Evolutionary conservation across 2,329 filamentous ascomycete genomes (phyloP).

Genomic region (Penicillium sp.): DNA sequence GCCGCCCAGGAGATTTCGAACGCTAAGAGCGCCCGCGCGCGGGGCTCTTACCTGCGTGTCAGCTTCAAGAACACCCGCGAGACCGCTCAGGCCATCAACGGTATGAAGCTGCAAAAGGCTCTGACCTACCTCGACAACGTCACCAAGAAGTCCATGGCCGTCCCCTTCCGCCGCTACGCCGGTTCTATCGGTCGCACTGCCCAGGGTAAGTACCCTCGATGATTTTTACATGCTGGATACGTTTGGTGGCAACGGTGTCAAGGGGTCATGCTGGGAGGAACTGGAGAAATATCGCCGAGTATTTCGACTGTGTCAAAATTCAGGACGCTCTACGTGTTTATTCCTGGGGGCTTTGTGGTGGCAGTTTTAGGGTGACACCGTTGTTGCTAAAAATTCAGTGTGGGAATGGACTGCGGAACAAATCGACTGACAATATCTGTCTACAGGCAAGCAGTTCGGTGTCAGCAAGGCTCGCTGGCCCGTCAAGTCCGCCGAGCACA

Average conservation of each 20-base stretch:
- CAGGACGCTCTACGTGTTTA: not conserved
- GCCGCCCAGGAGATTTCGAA: slow-evolving; percentile 80
- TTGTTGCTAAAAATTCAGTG: slow-evolving; percentile 12
- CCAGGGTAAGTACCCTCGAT: slow-evolving; percentile 71
- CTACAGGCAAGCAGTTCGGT: slow-evolving; percentile 93
- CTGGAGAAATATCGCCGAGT: slow-evolving; percentile 3
- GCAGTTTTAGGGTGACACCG: slow-evolving; percentile 11
- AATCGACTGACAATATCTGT: slow-evolving; percentile 17
- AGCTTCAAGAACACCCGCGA: slow-evolving; percentile 99
- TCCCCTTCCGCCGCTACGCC: slow-evolving; percentile 97
- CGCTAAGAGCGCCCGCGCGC: slow-evolving; percentile 93
- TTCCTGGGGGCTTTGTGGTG: not conserved
- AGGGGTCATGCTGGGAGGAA: not conserved
- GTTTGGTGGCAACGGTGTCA: slow-evolving; percentile 12
- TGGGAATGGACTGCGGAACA: slow-evolving; percentile 2
- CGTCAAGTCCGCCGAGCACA: slow-evolving; percentile 97
- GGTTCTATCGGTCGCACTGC: slow-evolving; percentile 92
- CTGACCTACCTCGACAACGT: slow-evolving; percentile 98
- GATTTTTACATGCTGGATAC: slow-evolving; percentile 11
- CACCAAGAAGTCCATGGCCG: slow-evolving; percentile 91
- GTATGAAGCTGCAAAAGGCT: slow-evolving; percentile 95
- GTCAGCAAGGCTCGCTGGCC: slow-evolving; percentile 98
- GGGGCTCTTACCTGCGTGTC: slow-evolving; percentile 97
- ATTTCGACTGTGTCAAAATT: slow-evolving; percentile 5
- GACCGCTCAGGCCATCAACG: slow-evolving; percentile 98